Percentiles rank a stretch among this genome's conserved stretches.
These are phyloP conservation scores for Passalora sequoiae DNA, from an alignment of 2,329 filamentous ascomycete species.

Conservation along the genomic window DNA sequence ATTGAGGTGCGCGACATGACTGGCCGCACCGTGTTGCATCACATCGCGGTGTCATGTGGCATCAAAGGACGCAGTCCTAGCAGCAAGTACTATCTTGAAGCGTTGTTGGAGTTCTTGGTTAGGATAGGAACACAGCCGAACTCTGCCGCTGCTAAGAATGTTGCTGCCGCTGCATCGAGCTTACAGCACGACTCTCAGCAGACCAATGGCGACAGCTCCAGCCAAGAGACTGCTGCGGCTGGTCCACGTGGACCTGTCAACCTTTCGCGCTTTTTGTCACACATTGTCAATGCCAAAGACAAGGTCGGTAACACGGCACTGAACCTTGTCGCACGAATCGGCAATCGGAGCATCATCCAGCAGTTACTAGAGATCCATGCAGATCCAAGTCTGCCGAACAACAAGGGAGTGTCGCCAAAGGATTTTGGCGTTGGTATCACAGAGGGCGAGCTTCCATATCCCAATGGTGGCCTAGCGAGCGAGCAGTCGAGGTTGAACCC, in stretches of 20 bases:
- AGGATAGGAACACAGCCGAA: constrained; percentile 53
- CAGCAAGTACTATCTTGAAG: constrained; percentile 93
- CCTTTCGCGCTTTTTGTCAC: constrained; percentile 87
- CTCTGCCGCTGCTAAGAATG: constrained; percentile 54
- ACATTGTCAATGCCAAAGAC: constrained; percentile 94
- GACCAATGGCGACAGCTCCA: constrained; percentile 26
- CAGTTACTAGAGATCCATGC: constrained; percentile 93
- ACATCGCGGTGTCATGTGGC: constrained; percentile 92
- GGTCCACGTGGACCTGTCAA: constrained; percentile 61
- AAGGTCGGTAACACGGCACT: constrained; percentile 91
- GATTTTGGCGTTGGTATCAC: constrained; percentile 89
- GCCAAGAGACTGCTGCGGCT: constrained; percentile 23
- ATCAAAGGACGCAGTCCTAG: constrained; percentile 89
- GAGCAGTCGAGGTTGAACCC: constrained; percentile 19
- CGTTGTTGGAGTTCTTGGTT: constrained; percentile 88
- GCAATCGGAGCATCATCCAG: constrained; percentile 92
- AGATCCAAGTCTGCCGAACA: constrained; percentile 85
- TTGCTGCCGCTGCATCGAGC: constrained; percentile 22
- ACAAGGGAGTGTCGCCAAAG: constrained; percentile 79
- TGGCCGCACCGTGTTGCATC: constrained; percentile 86
- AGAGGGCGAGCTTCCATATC: constrained; percentile 36
- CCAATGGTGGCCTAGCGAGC: constrained; percentile 22
- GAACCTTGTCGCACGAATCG: constrained; percentile 87
- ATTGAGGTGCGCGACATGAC: constrained; percentile 88
- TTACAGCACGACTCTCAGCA: constrained; percentile 21